These are phyloP conservation scores for Cyberlindnera bimundalis DNA, from an alignment of 805 yeast genomes.

Conservation along the genomic window DNA sequence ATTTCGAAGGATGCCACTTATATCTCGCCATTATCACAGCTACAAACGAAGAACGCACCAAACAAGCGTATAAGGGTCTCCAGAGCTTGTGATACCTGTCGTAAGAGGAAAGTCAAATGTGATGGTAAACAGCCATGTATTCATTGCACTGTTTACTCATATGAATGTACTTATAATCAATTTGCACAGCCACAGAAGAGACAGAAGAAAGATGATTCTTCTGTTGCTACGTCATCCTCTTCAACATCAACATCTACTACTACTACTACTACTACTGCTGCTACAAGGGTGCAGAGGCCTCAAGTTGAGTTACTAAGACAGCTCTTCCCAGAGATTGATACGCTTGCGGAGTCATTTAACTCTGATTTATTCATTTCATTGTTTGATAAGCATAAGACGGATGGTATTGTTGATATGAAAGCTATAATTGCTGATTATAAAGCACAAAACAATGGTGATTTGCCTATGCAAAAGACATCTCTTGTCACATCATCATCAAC, in stretches of 20 bases:
- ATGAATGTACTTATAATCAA: conserved; percentile 80
- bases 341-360: conserved; percentile 15
- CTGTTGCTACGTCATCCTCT: too few relatives aligned
- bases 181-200: conserved; percentile 27
- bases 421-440: conserved; percentile 18
- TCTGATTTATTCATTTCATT: conserved; percentile 17
- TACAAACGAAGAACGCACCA: conserved; percentile 19
- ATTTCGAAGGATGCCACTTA: conserved; percentile 24
- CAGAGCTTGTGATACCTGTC: conserved; percentile 71
- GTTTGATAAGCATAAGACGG: conserved; percentile 17
- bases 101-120: conserved; percentile 75
- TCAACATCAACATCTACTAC: not conserved
- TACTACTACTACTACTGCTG: not conserved
- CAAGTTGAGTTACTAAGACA: conserved; percentile 9
- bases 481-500: too few relatives aligned
- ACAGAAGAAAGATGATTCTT: conserved; percentile 1
- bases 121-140: conserved; percentile 84
- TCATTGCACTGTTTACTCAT: conserved; percentile 84
- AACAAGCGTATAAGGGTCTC: conserved; percentile 59
- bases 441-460: not conserved
- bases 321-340: conserved; percentile 22
- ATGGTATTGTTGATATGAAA: conserved; percentile 21
- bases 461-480: too few relatives aligned
- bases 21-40: conserved; percentile 24
- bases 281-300: not conserved